A percentile compares a stretch with the other conserved stretches of the same genome.
phyloP scores from a whole-genome alignment of 805 yeast genomes.

The Blastobotrys peoriensis region DNA sequence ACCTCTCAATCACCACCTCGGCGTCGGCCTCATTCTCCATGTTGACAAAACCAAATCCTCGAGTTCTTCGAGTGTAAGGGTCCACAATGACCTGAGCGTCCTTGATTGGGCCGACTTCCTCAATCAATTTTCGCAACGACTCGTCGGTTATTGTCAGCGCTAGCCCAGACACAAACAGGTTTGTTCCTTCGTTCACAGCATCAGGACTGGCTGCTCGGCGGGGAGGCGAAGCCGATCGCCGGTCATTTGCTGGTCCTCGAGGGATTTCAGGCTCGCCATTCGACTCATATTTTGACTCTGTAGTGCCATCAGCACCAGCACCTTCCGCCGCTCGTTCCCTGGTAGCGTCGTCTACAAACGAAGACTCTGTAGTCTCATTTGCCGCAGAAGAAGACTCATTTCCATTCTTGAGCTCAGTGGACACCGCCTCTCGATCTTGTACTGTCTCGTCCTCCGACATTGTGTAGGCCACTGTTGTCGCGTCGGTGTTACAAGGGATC shows the following conservation, averaged over 20 bases:
- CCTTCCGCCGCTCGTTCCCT: constrained; percentile 7
- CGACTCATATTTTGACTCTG: no score
- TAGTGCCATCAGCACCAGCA: constrained; percentile 1
- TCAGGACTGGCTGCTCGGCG: constrained; percentile 20
- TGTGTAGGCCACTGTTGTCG: no score
- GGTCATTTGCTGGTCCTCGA: constrained; percentile 8
- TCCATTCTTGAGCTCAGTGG: no score
- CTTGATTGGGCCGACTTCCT: constrained; percentile 26
- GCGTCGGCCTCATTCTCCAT: constrained; percentile 40
- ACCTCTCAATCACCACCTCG: constrained; percentile 39
- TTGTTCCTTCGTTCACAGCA: constrained; percentile 29
- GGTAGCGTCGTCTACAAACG: constrained; percentile 32
- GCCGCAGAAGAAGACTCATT: no score
- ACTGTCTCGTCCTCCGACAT: no score
- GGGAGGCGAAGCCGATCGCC: not conserved
- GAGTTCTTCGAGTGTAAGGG: constrained; percentile 37
- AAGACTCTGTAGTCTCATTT: no score
- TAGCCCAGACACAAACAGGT: constrained; percentile 31
- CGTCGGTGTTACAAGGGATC: no score
- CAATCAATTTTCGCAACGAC: constrained; percentile 25
- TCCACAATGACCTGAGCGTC: constrained; percentile 40
- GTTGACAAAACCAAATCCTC: constrained; percentile 49
- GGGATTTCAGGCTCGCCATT: no score
- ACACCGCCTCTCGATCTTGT: no score
- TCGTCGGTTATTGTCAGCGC: constrained; percentile 26